Evolutionary conservation across 257 asterid genomes (phyloP).

Genomic region (Cinchona pubescens): DNA sequence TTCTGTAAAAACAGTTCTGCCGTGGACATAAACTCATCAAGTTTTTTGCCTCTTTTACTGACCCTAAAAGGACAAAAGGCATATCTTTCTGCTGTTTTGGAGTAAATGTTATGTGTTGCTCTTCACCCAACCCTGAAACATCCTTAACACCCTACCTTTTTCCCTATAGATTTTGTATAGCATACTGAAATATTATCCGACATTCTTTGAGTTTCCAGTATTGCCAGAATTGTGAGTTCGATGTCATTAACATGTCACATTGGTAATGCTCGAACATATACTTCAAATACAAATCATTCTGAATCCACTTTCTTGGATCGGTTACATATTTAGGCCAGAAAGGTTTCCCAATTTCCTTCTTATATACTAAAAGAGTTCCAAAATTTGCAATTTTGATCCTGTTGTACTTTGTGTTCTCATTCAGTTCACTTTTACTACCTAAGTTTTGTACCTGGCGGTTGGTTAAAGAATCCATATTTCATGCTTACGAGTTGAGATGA

Average conservation of each 20-base stretch:
- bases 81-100: background rate
- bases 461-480: too few species aligned
- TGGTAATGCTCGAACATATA: background rate
- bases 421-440: too few species aligned
- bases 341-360: too few species aligned
- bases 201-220: background rate
- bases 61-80: background rate
- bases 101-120: background rate
- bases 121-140: background rate
- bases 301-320: background rate
- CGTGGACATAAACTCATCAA: background rate
- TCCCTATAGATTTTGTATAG: background rate
- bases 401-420: too few species aligned
- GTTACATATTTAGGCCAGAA: too few species aligned
- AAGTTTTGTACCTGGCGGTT: too few species aligned
- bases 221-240: background rate
- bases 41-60: background rate
- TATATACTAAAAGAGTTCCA: too few species aligned
- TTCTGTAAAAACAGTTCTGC: background rate
- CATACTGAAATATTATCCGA: background rate
- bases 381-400: too few species aligned
- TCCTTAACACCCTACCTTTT: background rate
- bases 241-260: background rate
- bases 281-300: background rate
- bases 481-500: too few species aligned